Conservation (phyloP, 2,329 filamentous ascomycete genomes). For the Ophiocordyceps camponoti-leonardi region DNA sequence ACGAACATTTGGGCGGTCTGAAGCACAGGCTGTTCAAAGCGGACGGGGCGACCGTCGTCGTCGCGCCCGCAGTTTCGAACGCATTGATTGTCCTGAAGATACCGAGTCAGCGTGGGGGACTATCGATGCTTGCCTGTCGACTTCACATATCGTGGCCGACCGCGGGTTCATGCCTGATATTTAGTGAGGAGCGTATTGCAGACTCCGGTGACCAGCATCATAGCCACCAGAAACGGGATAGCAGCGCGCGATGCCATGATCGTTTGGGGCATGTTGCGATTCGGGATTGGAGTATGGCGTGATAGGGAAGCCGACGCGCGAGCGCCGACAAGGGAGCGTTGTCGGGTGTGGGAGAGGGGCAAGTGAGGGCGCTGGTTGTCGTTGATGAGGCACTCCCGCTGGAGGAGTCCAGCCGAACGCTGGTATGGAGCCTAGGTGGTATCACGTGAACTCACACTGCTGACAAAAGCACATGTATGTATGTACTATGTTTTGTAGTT, state of each 20-base stretch:
- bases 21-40: conserved; percentile 88
- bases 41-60: conserved; percentile 45
- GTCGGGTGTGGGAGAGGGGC: too few relatives aligned
- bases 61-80: conserved; percentile 69
- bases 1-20: conserved; percentile 98
- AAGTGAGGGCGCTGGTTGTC: too few relatives aligned
- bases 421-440: too few relatives aligned
- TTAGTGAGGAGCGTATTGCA: conserved; percentile 97
- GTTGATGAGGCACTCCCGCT: too few relatives aligned
- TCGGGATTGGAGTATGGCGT: too few relatives aligned
- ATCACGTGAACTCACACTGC: too few relatives aligned
- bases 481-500: too few relatives aligned
- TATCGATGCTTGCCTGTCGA: background rate
- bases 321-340: too few relatives aligned
- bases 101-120: background rate
- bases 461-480: too few relatives aligned
- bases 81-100: conserved; percentile 76
- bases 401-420: too few relatives aligned
- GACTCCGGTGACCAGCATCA: conserved; percentile 93
- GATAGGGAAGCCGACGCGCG: too few relatives aligned
- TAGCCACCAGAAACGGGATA: conserved; percentile 73
- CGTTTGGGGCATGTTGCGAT: too few relatives aligned
- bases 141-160: background rate
- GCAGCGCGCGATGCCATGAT: conserved; percentile 53
- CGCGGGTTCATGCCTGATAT: conserved; percentile 49